Conservation (phyloP, 371 early-diverging fungal species). For the Lichtheimia hyalospora region DNA sequence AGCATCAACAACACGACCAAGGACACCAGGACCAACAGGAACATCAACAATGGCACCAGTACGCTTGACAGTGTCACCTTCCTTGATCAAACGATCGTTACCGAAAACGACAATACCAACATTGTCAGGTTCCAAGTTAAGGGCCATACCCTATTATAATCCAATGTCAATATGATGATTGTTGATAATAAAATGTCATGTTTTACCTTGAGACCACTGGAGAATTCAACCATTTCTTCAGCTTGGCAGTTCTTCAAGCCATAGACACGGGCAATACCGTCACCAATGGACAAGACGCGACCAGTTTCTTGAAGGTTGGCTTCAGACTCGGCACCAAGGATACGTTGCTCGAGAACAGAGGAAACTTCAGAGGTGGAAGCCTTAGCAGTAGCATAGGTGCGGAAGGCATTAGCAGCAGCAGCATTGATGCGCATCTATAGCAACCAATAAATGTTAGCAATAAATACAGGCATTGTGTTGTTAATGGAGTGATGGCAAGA, state of each 20-base stretch:
- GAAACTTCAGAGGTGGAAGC: slow-evolving; percentile 77
- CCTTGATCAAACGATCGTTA: slow-evolving; percentile 89
- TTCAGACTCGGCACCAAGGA: slow-evolving; percentile 75
- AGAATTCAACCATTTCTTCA: slow-evolving; percentile 99
- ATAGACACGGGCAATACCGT: slow-evolving; percentile 98
- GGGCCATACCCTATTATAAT: slow-evolving; percentile 85
- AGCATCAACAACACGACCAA: slow-evolving; percentile 96
- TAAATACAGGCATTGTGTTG: not conserved
- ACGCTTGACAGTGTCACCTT: slow-evolving; percentile 96
- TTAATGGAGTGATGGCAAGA: not conserved
- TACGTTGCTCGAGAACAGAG: slow-evolving; percentile 89
- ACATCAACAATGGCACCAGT: slow-evolving; percentile 97
- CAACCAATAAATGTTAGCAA: not conserved
- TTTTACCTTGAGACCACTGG: slow-evolving; percentile 89
- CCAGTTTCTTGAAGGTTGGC: slow-evolving; percentile 95
- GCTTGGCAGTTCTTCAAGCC: slow-evolving; percentile 95
- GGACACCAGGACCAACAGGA: slow-evolving; percentile 86
- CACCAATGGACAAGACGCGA: slow-evolving; percentile 96
- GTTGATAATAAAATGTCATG: slow-evolving; percentile 62
- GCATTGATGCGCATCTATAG: slow-evolving; percentile 13
- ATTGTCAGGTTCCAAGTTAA: slow-evolving; percentile 97
- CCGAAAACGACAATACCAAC: slow-evolving; percentile 99
- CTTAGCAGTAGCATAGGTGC: slow-evolving; percentile 55
- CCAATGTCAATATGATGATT: slow-evolving; percentile 20
- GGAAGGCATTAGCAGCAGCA: slow-evolving; percentile 8